phyloP scores from a whole-genome alignment of 2,329 filamentous ascomycete genomes.

The Fusarium tricinctum region DNA sequence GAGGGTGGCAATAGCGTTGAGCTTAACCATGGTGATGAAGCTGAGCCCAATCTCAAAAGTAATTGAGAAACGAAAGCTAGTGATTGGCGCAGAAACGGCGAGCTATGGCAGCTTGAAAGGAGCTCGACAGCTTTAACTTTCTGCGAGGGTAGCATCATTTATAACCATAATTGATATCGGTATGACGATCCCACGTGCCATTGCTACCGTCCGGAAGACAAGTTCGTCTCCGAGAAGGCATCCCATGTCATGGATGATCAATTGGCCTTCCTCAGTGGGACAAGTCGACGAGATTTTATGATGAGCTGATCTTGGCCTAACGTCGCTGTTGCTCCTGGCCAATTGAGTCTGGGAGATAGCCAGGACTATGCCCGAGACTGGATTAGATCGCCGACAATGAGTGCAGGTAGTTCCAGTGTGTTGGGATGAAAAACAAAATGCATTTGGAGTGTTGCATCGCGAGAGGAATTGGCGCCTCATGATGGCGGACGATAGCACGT shows the following conservation, averaged over 20 bases:
- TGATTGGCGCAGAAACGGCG: conserved; percentile 19
- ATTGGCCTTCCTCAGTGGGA: conserved; percentile 45
- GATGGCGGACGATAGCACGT: conserved; percentile 44
- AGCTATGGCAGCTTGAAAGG: conserved; percentile 38
- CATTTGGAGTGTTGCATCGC: conserved; percentile 23
- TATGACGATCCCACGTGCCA: conserved; percentile 41
- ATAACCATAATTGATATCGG: conserved; percentile 30
- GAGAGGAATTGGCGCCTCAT: conserved; percentile 41
- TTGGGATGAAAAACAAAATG: conserved; percentile 40
- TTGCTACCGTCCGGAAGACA: conserved; percentile 34
- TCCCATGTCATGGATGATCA: conserved; percentile 30
- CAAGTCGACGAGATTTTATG: conserved; percentile 37
- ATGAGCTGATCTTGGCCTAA: conserved; percentile 39
- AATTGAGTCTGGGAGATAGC: conserved; percentile 33
- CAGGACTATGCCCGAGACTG: conserved; percentile 33
- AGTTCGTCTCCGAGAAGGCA: conserved; percentile 26
- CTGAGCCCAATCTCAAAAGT: conserved; percentile 13
- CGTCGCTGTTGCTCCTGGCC: conserved; percentile 24
- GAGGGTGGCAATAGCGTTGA: conserved; percentile 54
- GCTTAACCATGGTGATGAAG: conserved; percentile 53
- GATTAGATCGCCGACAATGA: conserved; percentile 38
- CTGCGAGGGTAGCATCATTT: conserved; percentile 41
- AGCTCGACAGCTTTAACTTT: conserved; percentile 18
- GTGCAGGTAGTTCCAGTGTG: conserved; percentile 38
- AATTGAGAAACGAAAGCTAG: conserved; percentile 14